Evolutionary conservation across 164 flowering plant species (phyloP).

Genomic region (Vitis labrusca): DNA sequence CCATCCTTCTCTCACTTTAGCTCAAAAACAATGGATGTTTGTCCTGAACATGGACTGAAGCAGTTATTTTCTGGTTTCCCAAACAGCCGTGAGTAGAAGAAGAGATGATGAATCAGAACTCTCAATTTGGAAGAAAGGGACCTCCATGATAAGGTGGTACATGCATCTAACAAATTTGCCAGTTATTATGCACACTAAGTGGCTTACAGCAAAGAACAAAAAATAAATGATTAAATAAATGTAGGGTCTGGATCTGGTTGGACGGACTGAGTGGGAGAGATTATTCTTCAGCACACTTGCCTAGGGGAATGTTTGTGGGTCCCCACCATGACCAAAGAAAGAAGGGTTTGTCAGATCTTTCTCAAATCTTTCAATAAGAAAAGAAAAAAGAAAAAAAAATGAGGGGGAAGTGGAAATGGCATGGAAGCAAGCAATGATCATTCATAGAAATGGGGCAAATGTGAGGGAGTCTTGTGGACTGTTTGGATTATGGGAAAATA

Average conservation of each 20-base stretch:
- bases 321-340: constrained; percentile 28
- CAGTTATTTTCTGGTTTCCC: constrained; percentile 9
- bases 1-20: too few relatives aligned
- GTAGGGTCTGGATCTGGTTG: constrained; percentile 20
- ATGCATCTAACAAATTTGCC: constrained; percentile 8
- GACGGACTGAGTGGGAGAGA: constrained; percentile 37
- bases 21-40: not conserved
- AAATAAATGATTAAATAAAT: constrained; percentile 5
- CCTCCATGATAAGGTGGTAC: constrained; percentile 14
- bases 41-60: constrained; percentile 4
- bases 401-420: constrained; percentile 1
- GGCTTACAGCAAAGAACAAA: constrained; percentile 34
- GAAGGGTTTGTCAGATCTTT: constrained; percentile 47
- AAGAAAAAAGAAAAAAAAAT: constrained; percentile 10
- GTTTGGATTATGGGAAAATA: constrained; percentile 8
- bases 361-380: constrained; percentile 20
- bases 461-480: not conserved
- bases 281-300: constrained; percentile 56
- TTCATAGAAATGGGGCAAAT: constrained; percentile 23
- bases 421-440: constrained; percentile 30
- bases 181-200: constrained; percentile 19
- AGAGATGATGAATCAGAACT: not conserved
- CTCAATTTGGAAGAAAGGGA: constrained; percentile 14
- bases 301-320: constrained; percentile 86
- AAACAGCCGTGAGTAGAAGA: constrained; percentile 6